Evolutionary conservation across 2,329 filamentous ascomycete genomes (phyloP).

Genomic region (Penicillium sp.): DNA sequence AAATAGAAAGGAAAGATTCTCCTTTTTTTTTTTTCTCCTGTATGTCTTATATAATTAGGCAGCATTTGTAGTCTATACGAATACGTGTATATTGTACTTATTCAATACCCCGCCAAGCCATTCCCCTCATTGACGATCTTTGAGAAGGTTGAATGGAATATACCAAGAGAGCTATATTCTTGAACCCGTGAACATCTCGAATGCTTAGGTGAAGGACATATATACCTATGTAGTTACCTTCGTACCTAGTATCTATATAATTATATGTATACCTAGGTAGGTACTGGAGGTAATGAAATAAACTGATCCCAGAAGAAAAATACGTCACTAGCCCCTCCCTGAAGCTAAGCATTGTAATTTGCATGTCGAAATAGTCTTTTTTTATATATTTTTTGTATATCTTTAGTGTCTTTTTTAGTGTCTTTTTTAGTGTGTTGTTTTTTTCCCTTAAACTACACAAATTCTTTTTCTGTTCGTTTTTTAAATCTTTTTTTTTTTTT

Average conservation of each 20-base stretch:
- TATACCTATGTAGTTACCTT: too few species aligned
- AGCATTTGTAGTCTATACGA: background rate
- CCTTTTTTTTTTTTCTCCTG: background rate
- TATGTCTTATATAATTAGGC: background rate
- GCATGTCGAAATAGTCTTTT: background rate
- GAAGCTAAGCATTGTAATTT: conserved; percentile 8
- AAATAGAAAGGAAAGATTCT: background rate
- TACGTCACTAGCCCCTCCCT: conserved; percentile 15
- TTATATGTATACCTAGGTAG: background rate
- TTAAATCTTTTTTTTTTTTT: too few species aligned
- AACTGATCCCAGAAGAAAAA: background rate
- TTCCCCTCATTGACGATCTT: conserved; percentile 21
- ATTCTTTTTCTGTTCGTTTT: background rate
- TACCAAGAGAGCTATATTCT: background rate
- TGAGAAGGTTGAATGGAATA: background rate
- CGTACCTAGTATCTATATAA: too few species aligned
- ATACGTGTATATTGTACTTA: background rate
- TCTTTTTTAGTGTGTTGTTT: background rate
- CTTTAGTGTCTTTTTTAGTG: background rate
- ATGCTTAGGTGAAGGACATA: background rate
- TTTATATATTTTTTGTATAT: too few species aligned
- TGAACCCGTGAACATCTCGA: background rate
- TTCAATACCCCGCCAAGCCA: conserved; percentile 13
- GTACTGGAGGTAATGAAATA: background rate
- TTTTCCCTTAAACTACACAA: background rate